Conservation (phyloP, 169 alveolate genomes). For the Plasmodium knowlesi region DNA sequence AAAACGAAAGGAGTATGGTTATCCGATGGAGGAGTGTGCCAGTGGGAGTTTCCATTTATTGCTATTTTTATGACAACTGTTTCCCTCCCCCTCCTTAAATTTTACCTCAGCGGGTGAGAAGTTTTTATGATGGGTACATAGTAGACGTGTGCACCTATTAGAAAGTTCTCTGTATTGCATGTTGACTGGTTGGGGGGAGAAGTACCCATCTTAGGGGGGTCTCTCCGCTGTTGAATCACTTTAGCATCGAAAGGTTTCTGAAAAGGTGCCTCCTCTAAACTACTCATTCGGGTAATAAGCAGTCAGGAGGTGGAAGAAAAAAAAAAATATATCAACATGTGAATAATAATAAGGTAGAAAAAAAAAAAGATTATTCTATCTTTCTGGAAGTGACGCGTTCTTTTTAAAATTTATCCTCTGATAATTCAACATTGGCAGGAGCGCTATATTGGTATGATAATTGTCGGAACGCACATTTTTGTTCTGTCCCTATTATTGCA, state of each 20-base stretch:
- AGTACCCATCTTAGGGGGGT: not conserved
- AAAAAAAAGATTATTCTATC: not conserved
- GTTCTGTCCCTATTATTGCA: not conserved
- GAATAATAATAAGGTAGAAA: not conserved
- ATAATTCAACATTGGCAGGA: not conserved
- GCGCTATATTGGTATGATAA: not conserved
- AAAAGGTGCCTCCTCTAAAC: not conserved
- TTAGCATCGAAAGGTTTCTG: not conserved
- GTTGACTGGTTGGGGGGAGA: not conserved
- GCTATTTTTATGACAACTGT: not conserved
- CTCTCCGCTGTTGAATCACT: too few relatives aligned
- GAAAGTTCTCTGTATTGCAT: not conserved
- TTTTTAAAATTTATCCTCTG: not conserved
- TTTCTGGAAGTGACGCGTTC: not conserved
- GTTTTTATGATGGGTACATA: not conserved
- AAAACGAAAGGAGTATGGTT: not conserved
- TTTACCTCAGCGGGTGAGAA: not conserved
- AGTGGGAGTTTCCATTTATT: not conserved
- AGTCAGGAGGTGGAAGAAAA: not conserved
- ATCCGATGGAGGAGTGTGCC: not conserved
- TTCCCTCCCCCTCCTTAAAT: not conserved
- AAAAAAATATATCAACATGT: not conserved
- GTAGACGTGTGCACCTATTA: not conserved
- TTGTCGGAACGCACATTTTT: not conserved
- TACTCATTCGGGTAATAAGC: not conserved